phyloP scores from a whole-genome alignment of 805 yeast genomes.

The Nakazawaea wickerhamii region DNA sequence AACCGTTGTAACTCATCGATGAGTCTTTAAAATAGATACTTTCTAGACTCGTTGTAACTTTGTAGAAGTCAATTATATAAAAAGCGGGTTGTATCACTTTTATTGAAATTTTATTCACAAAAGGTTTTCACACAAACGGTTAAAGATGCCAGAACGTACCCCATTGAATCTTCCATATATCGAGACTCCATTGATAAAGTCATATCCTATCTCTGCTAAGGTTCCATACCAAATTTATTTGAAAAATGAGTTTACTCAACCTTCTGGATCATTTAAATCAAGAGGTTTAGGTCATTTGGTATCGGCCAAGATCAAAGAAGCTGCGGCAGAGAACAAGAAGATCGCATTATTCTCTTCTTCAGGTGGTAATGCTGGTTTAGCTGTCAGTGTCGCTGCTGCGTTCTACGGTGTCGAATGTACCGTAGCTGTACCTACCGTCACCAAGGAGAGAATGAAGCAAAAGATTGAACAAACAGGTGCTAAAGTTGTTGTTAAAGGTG shows the following conservation, averaged over 20 bases:
- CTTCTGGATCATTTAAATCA: slow-evolving; percentile 53
- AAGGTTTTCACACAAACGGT: too few relatives aligned
- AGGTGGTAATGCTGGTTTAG: slow-evolving; percentile 54
- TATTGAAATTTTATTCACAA: too few relatives aligned
- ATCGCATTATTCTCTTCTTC: slow-evolving; percentile 45
- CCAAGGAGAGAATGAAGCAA: slow-evolving; percentile 40
- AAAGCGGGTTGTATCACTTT: too few relatives aligned
- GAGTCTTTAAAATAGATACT: too few relatives aligned
- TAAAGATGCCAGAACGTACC: neutral
- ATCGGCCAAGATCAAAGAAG: slow-evolving; percentile 26
- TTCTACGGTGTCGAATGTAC: slow-evolving; percentile 40
- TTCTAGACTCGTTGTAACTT: too few relatives aligned
- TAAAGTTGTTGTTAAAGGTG: slow-evolving; percentile 39
- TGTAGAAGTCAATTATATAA: too few relatives aligned
- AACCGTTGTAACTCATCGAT: too few relatives aligned
- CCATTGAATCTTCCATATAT: slow-evolving; percentile 2
- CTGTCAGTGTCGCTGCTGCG: slow-evolving; percentile 44
- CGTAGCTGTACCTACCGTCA: slow-evolving; percentile 53
- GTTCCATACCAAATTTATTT: slow-evolving; percentile 28
- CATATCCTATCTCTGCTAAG: slow-evolving; percentile 9
- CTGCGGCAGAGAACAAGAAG: slow-evolving; percentile 21
- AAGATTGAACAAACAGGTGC: slow-evolving; percentile 47
- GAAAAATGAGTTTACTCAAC: slow-evolving; percentile 49
- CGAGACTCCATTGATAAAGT: slow-evolving; percentile 14
- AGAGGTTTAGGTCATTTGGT: slow-evolving; percentile 50